A percentile compares a stretch with the other conserved stretches of the same genome.
Evolutionary conservation across 345 rosid species (phyloP).

Genomic region (Physaria fendleri): DNA sequence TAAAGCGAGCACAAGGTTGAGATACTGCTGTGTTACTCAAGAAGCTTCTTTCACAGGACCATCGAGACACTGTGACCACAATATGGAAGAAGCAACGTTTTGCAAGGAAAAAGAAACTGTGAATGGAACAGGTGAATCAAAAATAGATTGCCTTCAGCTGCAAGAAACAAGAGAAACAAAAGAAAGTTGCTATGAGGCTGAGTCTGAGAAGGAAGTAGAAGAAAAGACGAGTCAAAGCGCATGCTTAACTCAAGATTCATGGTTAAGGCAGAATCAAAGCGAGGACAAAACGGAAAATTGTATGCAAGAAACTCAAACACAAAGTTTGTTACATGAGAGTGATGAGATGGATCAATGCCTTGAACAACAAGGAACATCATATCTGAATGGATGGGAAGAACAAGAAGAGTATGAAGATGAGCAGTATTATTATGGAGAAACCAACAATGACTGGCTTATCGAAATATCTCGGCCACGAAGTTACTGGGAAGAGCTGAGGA

Average conservation of each 20-base stretch:
- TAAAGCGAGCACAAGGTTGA: neutral
- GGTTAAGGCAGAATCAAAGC: neutral
- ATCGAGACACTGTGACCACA: neutral
- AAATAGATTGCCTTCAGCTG: neutral
- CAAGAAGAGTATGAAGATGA: constrained; percentile 32
- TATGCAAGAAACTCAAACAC: neutral
- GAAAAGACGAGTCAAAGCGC: neutral
- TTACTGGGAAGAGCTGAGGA: constrained; percentile 75
- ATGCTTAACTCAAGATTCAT: neutral
- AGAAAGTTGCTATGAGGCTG: neutral
- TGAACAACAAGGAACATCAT: constrained; percentile 22
- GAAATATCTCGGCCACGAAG: constrained; percentile 76
- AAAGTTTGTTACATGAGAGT: neutral
- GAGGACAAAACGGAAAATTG: neutral
- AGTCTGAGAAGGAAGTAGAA: neutral
- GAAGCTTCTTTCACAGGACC: constrained; percentile 3
- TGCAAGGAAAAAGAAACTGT: constrained; percentile 2
- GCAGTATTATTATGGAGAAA: constrained; percentile 19
- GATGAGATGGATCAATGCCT: constrained; percentile 1
- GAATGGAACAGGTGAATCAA: neutral
- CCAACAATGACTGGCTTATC: constrained; percentile 52
- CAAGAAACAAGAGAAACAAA: constrained; percentile 18
- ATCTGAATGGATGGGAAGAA: constrained; percentile 34
- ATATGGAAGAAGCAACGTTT: constrained; percentile 12
- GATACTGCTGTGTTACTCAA: neutral